A percentile compares a stretch with the other conserved stretches of the same genome.
These are phyloP conservation scores for Alloteropsis semialata DNA, from an alignment of 176 grass and related monocot genomes.

Conservation along the genomic window DNA sequence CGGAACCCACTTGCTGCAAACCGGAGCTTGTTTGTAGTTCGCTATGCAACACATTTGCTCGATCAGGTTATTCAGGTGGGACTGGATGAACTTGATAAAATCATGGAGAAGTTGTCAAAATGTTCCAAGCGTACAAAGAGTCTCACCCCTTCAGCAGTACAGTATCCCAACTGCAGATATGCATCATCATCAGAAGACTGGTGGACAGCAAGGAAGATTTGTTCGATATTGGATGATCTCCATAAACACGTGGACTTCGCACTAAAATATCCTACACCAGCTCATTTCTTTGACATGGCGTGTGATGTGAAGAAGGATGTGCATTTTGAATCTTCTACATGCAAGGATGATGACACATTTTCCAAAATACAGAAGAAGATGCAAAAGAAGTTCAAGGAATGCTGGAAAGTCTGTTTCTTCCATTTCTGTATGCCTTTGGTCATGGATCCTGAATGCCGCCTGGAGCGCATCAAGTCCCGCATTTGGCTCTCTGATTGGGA, in stretches of 20 bases:
- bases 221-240: conserved; percentile 3
- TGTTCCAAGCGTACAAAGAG: neutral
- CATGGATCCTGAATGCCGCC: conserved; percentile 16
- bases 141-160: conserved; percentile 7
- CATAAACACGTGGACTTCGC: neutral
- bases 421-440: conserved; percentile 20
- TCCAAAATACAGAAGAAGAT: conserved; percentile 10
- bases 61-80: conserved; percentile 38
- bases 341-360: neutral
- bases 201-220: neutral
- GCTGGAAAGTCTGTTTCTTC: conserved; percentile 27
- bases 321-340: neutral
- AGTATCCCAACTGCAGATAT: conserved; percentile 28
- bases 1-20: conserved; percentile 2
- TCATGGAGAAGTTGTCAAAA: conserved; percentile 18
- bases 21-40: conserved; percentile 33
- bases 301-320: neutral
- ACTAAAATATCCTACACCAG: neutral
- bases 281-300: neutral
- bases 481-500: neutral
- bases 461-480: neutral
- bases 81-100: conserved; percentile 34
- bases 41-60: conserved; percentile 30
- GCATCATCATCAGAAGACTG: conserved; percentile 13
- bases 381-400: conserved; percentile 17